Conservation (phyloP, 768 basidiomycete species). For the Hemileccinum impolitum region DNA sequence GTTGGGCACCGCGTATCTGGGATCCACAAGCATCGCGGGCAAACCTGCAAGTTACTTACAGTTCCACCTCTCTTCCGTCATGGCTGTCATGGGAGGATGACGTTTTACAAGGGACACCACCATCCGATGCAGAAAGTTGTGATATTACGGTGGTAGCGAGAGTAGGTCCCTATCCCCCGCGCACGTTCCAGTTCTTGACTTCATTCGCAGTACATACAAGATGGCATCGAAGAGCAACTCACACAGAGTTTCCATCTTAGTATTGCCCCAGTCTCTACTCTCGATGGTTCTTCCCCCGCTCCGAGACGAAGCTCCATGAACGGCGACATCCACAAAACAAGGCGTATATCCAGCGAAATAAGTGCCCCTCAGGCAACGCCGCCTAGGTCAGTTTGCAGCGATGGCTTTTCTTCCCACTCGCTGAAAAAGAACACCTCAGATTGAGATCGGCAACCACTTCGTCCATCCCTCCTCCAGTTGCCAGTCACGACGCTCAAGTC, state of each 20-base stretch:
- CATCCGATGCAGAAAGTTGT: slow-evolving; percentile 69
- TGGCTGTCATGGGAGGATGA: slow-evolving; percentile 92
- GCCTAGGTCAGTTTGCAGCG: slow-evolving; percentile 23
- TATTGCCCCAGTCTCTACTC: slow-evolving; percentile 63
- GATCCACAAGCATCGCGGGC: slow-evolving; percentile 89
- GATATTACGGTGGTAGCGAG: slow-evolving; percentile 74
- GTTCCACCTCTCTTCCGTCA: slow-evolving; percentile 73
- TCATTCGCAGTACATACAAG: slow-evolving; percentile 48
- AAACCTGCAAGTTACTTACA: slow-evolving; percentile 75
- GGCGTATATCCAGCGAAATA: slow-evolving; percentile 42
- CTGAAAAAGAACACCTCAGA: slow-evolving; percentile 10
- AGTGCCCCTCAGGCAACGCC: slow-evolving; percentile 31
- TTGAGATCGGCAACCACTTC: slow-evolving; percentile 32
- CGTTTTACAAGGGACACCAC: slow-evolving; percentile 76
- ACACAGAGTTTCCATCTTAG: slow-evolving; percentile 64
- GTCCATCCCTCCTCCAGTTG: slow-evolving; percentile 32
- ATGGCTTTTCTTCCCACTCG: neutral
- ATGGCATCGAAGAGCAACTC: slow-evolving; percentile 70
- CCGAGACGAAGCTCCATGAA: slow-evolving; percentile 48
- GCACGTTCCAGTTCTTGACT: slow-evolving; percentile 10
- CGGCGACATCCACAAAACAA: slow-evolving; percentile 39
- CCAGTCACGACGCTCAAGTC: slow-evolving; percentile 63
- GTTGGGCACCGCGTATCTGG: slow-evolving; percentile 93
- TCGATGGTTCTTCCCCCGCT: slow-evolving; percentile 42
- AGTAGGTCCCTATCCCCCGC: slow-evolving; percentile 40